phyloP scores from a whole-genome alignment of 345 rosid genomes.

The Acer negundo region DNA sequence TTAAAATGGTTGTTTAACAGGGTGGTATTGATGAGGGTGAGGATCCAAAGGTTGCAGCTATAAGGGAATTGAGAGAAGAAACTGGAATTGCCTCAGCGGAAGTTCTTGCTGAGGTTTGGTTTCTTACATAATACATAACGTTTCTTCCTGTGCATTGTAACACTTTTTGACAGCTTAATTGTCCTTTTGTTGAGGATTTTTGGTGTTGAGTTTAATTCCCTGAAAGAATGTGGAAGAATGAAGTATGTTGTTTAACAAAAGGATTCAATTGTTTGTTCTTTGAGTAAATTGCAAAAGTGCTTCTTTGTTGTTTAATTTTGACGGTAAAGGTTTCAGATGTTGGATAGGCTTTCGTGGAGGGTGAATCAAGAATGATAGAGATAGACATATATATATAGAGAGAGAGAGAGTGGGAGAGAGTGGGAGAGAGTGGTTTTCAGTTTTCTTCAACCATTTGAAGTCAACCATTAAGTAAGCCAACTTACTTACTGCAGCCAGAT shows the following conservation, averaged over 20 bases:
- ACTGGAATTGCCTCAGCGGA: conserved; percentile 85
- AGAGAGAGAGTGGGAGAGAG: not conserved
- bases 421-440: not conserved
- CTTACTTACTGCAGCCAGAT: not conserved
- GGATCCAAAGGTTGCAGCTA: conserved; percentile 85
- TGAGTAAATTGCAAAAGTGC: not conserved
- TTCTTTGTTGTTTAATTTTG: conserved; percentile 1
- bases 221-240: not conserved
- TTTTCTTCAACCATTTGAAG: not conserved
- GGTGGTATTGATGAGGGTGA: conserved; percentile 91
- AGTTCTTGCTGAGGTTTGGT: conserved; percentile 70
- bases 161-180: not conserved
- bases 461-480: not conserved
- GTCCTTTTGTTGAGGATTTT: not conserved
- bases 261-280: not conserved
- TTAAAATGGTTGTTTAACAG: conserved; percentile 34
- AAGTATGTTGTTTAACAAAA: not conserved
- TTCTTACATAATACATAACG: not conserved
- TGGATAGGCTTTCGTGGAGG: not conserved
- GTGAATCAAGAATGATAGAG: not conserved
- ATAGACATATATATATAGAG: not conserved
- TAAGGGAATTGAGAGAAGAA: conserved; percentile 91
- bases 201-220: not conserved
- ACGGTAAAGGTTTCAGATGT: not conserved
- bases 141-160: not conserved